phyloP scores from a whole-genome alignment of 2,329 filamentous ascomycete genomes.

The Verticillium nonalfalfae region DNA sequence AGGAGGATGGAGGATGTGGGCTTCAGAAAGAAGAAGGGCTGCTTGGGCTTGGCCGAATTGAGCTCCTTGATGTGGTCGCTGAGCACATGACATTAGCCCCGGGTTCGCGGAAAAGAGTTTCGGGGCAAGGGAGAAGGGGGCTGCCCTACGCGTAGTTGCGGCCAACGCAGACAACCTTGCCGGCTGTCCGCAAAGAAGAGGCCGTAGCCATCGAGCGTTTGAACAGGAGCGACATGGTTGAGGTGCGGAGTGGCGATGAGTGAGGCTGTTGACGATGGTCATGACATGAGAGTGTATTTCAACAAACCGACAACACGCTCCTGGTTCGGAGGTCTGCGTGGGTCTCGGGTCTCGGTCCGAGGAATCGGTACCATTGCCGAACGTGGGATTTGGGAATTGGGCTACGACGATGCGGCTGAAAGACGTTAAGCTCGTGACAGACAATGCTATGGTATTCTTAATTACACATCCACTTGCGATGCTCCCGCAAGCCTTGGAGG shows the following conservation, averaged over 20 bases:
- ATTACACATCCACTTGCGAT: too few species aligned
- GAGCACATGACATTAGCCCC: conserved; percentile 4
- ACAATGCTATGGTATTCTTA: neutral
- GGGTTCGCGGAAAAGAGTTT: neutral
- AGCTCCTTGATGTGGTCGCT: conserved; percentile 93
- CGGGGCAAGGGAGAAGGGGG: conserved; percentile 6
- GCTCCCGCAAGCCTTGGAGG: too few species aligned
- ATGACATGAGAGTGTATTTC: neutral
- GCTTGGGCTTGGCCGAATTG: conserved; percentile 79
- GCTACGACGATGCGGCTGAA: neutral
- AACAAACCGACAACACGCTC: neutral
- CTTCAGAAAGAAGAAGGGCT: conserved; percentile 99
- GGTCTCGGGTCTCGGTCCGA: neutral
- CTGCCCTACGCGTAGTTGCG: conserved; percentile 83
- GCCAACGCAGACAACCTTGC: conserved; percentile 87
- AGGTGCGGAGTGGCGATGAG: neutral
- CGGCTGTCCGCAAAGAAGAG: conserved; percentile 45
- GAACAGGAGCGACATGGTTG: conserved; percentile 27
- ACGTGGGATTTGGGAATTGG: neutral
- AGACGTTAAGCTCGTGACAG: neutral
- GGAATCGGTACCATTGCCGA: neutral
- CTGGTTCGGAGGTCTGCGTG: neutral
- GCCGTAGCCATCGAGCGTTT: conserved; percentile 31
- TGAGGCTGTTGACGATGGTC: neutral
- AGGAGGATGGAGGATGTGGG: conserved; percentile 80